Percentiles rank a stretch among this genome's conserved stretches.
phyloP scores from a whole-genome alignment of 139 green algal genomes.

The Coccomyxa sp. region DNA sequence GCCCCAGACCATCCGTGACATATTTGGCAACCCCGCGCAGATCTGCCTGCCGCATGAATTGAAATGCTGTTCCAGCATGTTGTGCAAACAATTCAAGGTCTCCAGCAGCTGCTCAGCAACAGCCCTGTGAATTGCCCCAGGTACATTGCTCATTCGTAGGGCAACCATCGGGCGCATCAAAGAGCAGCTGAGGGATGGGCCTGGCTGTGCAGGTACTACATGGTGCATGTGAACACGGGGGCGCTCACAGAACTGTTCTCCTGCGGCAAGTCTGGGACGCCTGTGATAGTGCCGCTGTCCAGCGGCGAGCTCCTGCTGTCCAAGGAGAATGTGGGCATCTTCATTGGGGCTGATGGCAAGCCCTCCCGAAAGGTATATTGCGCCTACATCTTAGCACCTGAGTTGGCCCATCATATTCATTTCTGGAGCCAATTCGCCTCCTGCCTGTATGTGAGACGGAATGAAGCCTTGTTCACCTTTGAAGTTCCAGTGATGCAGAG shows the following conservation, averaged over 20 bases:
- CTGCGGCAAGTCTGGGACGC: neutral
- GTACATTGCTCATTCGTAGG: too few relatives aligned
- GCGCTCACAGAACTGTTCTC: slow-evolving; percentile 24
- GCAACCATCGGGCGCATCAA: too few relatives aligned
- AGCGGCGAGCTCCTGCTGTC: slow-evolving; percentile 37
- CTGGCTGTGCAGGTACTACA: slow-evolving; percentile 30
- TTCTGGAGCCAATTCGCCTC: slow-evolving; percentile 3
- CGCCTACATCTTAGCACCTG: neutral
- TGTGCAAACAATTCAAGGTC: too few relatives aligned
- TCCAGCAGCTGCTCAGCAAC: too few relatives aligned
- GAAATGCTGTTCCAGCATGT: too few relatives aligned
- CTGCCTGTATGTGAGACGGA: neutral
- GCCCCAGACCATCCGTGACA: too few relatives aligned
- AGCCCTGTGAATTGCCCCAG: too few relatives aligned
- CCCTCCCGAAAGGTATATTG: neutral
- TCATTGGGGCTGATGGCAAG: slow-evolving; percentile 29
- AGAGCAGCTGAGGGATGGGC: too few relatives aligned
- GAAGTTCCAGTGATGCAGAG: too few relatives aligned
- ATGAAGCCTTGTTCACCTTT: too few relatives aligned
- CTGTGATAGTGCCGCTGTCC: slow-evolving; percentile 15
- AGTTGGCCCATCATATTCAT: slow-evolving; percentile 2
- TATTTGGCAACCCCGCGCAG: too few relatives aligned
- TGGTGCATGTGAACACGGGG: slow-evolving; percentile 29
- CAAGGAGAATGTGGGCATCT: slow-evolving; percentile 40
- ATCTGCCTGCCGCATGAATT: too few relatives aligned